Evolutionary conservation across 202 grass and related monocot species (phyloP), one percentile per base, ranked within the genome.

Genomic region (Musa balbisiana): DNA sequence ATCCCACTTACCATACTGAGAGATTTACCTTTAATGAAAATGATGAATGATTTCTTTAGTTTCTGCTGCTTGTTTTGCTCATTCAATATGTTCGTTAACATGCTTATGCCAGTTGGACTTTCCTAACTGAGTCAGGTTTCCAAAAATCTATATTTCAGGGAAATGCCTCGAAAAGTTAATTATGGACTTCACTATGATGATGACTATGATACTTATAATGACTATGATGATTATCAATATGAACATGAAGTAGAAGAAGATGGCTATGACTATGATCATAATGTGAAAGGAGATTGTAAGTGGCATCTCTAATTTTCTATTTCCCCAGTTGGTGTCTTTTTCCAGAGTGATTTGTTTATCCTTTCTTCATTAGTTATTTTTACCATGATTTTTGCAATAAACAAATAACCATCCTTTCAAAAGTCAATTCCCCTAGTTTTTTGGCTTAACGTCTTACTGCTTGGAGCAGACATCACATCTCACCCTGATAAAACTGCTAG

Each of bases 161-260:
- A 72, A 86, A 97, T 93, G 93, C 90, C 93, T 81, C 88, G 93
- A 69, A 97, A 97, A 78, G 69, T 97, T 77, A 78, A 80, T 76
- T 79, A 81, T 81, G 88, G 81, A 15, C 90, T 75, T 49, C 80
- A 83, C 23, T 92, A 89, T 3, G 88, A 93, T 33, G 90, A 91
- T 26, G 83, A 80, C 2, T 86, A 87, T 75, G 74, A 84, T 75
- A 75, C 69, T 33, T 82, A 84, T 80, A 82, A 85, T 71, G 85
- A 84, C 58, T 79, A 90, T 55, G 76, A 91, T 76, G 84, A 79
- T 53, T 72, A 87, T 51, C 33, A 83, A 50, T 25, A 87, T 77
- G 63, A 74, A 50, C 22, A 84, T 50, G 87, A 69, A 1, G 79
- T 71, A 66, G 52, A 59, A 1, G 54, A 0, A 9, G 25, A 77